phyloP scores from a whole-genome alignment of 495 filamentous ascomycete species.

The Penicillium verhagenii region DNA sequence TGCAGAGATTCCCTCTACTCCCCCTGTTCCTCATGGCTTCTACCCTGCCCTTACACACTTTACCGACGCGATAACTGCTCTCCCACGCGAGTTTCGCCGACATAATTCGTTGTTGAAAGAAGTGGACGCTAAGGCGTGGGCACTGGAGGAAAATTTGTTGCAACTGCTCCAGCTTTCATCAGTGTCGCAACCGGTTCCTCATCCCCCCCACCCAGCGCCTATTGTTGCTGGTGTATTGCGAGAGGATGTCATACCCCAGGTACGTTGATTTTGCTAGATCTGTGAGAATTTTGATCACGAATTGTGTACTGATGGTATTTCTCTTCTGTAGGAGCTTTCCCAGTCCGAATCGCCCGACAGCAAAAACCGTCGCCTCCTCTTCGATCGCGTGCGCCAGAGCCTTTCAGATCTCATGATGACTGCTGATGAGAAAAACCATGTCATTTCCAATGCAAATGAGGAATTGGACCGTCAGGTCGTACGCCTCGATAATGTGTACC shows the following conservation, averaged over 20 bases:
- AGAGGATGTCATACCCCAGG: constrained; percentile 39
- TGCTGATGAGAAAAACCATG: constrained; percentile 95
- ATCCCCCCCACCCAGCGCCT: constrained; percentile 38
- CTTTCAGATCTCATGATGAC: constrained; percentile 78
- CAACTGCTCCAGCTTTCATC: constrained; percentile 67
- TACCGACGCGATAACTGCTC: constrained; percentile 85
- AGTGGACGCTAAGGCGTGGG: constrained; percentile 84
- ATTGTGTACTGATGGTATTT: constrained; percentile 9
- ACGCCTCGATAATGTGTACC: constrained; percentile 80
- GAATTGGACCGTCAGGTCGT: constrained; percentile 81
- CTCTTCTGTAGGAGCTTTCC: constrained; percentile 26
- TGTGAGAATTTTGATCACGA: not conserved
- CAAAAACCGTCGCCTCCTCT: constrained; percentile 60
- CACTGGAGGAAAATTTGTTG: constrained; percentile 59
- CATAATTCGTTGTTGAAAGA: constrained; percentile 95
- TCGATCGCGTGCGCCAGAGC: constrained; percentile 58
- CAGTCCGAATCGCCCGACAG: constrained; percentile 40
- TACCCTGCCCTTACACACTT: constrained; percentile 95
- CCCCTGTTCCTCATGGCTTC: constrained; percentile 58
- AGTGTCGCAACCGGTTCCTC: constrained; percentile 49
- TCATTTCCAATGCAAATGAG: constrained; percentile 85
- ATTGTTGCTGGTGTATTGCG: constrained; percentile 39
- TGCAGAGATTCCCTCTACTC: constrained; percentile 30
- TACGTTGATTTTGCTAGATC: constrained; percentile 12
- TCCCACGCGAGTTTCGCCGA: constrained; percentile 89